Base-by-base conservation (phyloP, 2,329 filamentous ascomycete genomes). In the Paracoccidioides brasiliensis region DNA sequence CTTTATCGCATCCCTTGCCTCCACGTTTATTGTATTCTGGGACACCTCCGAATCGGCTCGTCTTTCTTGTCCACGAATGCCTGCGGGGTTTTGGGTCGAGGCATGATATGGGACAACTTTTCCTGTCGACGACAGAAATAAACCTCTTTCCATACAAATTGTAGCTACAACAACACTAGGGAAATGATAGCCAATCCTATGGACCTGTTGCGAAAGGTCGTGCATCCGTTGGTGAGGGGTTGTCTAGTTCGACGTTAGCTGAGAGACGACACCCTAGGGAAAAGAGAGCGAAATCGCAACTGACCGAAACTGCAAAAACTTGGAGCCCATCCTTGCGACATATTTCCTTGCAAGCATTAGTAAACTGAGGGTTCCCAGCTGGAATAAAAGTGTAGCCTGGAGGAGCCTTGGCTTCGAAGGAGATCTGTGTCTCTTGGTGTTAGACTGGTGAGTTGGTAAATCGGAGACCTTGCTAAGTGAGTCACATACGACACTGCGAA, bases 181-280 rank as follows among this genome's bases (percentile, higher is more conserved):
- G 58, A 85, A 84, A 64, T 84, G 81, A 64, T 81, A 80, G 14
- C 82, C 82, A 58, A 83, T 76, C 43, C 81, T 76, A 61, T 81
- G 76, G 51, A 83, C 76, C 64, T 84, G 80, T 62, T 81, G 76
- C 2, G 80, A 80, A 2, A 84, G 68, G 57, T 77, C 74, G 53
- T 78, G 75, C 10, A 71, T 75, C 51, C 75, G 68, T 57, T 71
- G 68, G 62, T 78, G 74, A 33, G 72, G 76, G 48, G 74, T 77
- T 57, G 75, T 79, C 73, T 78, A 54, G 48, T 41, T 50, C 56
- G 48, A 59, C 38, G 48, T 49, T 38, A 30, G 59, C 22, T 22
- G 22, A 22, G 22, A 22, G 2, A 22, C 22, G 22, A 22, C 22
- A 22, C 22, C 22, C 22, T 22, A 22, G 22, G 60, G 43, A 62